Conservation (phyloP, 2,329 filamentous ascomycete species). For the Sporothrix pseudoabietina region DNA sequence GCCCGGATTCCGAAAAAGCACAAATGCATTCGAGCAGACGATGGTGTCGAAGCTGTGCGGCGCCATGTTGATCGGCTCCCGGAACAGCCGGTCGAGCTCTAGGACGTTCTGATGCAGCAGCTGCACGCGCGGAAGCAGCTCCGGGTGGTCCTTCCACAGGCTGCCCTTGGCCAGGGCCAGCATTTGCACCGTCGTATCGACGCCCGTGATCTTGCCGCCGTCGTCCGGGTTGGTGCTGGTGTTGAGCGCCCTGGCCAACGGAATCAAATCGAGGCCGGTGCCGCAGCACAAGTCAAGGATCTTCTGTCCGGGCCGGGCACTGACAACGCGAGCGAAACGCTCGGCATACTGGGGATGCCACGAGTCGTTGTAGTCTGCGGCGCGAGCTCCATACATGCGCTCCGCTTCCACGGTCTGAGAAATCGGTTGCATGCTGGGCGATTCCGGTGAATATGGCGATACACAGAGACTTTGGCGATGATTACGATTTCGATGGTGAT, state of each 20-base stretch:
- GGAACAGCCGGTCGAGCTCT: not conserved
- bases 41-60: conserved; percentile 40
- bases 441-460: not conserved
- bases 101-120: not conserved
- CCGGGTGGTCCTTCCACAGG: conserved; percentile 32
- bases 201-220: conserved; percentile 39
- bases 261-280: conserved; percentile 42
- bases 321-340: conserved; percentile 39
- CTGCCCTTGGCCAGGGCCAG: conserved; percentile 39
- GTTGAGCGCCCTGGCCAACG: conserved; percentile 39
- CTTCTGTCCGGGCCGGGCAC: conserved; percentile 37
- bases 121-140: conserved; percentile 15
- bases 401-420: conserved; percentile 33
- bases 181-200: conserved; percentile 43
- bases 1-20: conserved; percentile 40
- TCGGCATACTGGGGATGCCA: conserved; percentile 42
- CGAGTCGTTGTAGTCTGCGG: conserved; percentile 41
- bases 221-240: conserved; percentile 19
- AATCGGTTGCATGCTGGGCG: not conserved
- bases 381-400: conserved; percentile 42
- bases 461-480: too few species aligned
- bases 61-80: not conserved
- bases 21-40: conserved; percentile 43
- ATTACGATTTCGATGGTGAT: too few species aligned
- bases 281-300: conserved; percentile 43